Conservation (phyloP, 345 rosid species). For the Schrenkiella parvula region DNA sequence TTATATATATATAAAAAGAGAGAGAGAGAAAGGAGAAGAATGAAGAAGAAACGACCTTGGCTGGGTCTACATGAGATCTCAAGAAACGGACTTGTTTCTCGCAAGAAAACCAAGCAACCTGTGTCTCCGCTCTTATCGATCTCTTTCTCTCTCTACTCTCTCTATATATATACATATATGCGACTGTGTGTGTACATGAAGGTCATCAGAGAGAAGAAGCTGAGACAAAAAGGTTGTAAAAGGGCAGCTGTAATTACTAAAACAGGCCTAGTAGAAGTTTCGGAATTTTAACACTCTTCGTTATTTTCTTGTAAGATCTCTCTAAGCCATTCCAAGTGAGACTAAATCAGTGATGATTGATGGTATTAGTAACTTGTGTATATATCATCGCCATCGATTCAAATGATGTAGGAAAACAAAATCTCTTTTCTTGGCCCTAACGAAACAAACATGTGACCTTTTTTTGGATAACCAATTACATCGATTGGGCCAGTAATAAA, state of each 20-base stretch:
- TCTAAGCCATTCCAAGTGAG: too few species aligned
- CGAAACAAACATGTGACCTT: background rate
- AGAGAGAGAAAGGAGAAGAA: background rate
- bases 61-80: conserved; percentile 29
- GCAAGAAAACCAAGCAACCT: conserved; percentile 21
- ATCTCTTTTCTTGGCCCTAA: background rate
- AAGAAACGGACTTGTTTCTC: conserved; percentile 32
- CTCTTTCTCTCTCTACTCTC: background rate
- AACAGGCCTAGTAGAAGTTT: conserved; percentile 9
- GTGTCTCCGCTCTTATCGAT: conserved; percentile 7
- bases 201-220: background rate
- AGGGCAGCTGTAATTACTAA: conserved; percentile 17
- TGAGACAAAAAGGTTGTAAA: background rate
- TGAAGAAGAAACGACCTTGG: conserved; percentile 22
- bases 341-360: too few species aligned
- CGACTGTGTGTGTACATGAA: background rate
- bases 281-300: too few species aligned
- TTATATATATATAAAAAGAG: background rate
- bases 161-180: background rate
- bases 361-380: too few species aligned
- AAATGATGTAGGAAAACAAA: too few species aligned
- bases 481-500: background rate
- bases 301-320: too few species aligned
- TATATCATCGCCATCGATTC: too few species aligned
- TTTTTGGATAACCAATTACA: background rate